phyloP scores from a whole-genome alignment of 2,329 filamentous ascomycete genomes.

The Pyrenophora seminiperda region DNA sequence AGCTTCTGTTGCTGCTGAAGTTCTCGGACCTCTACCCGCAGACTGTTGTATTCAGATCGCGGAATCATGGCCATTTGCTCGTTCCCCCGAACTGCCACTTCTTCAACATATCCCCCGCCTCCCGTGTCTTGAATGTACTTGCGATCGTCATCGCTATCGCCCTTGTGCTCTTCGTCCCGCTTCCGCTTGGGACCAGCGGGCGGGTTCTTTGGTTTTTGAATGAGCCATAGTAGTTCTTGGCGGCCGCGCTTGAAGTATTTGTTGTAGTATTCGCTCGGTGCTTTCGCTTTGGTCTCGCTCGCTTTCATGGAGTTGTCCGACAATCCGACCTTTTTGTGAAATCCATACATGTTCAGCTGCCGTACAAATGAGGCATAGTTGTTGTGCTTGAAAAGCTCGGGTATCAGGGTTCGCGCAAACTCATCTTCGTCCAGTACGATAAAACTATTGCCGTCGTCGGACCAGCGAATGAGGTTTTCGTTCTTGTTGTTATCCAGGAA shows the following conservation, averaged over 20 bases:
- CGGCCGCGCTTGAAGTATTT: slow-evolving; percentile 93
- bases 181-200: slow-evolving; percentile 55
- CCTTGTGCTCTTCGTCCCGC: slow-evolving; percentile 64
- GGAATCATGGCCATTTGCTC: slow-evolving; percentile 60
- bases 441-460: slow-evolving; percentile 93
- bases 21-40: slow-evolving; percentile 79
- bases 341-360: slow-evolving; percentile 66
- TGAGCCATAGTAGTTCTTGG: slow-evolving; percentile 91
- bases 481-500: slow-evolving; percentile 94
- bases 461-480: slow-evolving; percentile 95
- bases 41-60: slow-evolving; percentile 74
- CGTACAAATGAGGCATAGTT: slow-evolving; percentile 79
- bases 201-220: slow-evolving; percentile 89
- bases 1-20: slow-evolving; percentile 85
- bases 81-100: slow-evolving; percentile 44
- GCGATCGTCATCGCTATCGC: slow-evolving; percentile 71
- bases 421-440: slow-evolving; percentile 96
- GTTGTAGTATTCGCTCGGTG: slow-evolving; percentile 97
- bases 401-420: slow-evolving; percentile 74
- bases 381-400: slow-evolving; percentile 78
- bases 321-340: slow-evolving; percentile 65
- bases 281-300: slow-evolving; percentile 96
- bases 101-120: slow-evolving; percentile 48
- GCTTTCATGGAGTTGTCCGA: slow-evolving; percentile 98
- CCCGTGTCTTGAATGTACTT: slow-evolving; percentile 53